These are phyloP conservation scores for Rhododendron mucronatum DNA, from an alignment of 148 eudicot genomes.

Conservation along the genomic window DNA sequence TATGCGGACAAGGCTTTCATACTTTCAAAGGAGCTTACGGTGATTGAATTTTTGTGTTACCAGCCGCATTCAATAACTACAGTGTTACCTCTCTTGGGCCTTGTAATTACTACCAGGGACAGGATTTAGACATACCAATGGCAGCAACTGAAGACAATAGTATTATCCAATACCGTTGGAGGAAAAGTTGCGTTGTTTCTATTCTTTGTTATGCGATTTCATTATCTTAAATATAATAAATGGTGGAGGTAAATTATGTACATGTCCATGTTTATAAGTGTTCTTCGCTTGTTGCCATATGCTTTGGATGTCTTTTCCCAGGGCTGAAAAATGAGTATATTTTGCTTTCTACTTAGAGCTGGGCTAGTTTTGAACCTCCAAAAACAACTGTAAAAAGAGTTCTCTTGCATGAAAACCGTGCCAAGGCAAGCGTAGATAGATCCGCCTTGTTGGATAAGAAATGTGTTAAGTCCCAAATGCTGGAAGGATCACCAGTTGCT, in stretches of 20 bases:
- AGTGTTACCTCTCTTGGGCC: neutral
- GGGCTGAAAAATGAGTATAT: neutral
- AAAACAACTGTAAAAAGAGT: constrained; percentile 78
- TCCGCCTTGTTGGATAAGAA: constrained; percentile 40
- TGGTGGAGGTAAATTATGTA: neutral
- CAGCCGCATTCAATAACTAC: neutral
- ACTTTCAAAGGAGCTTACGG: neutral
- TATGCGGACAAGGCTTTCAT: neutral
- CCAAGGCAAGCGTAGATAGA: constrained; percentile 20
- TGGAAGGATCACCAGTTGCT: constrained; percentile 31
- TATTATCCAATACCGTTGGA: neutral
- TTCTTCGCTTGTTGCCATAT: constrained; percentile 9
- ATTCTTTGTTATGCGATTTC: neutral
- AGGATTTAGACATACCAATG: neutral
- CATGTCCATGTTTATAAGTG: neutral
- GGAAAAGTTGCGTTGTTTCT: neutral
- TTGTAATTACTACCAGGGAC: neutral
- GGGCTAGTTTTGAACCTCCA: constrained; percentile 75
- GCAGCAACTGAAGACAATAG: neutral
- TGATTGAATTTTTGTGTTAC: neutral
- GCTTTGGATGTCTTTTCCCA: constrained; percentile 8
- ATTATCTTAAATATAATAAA: neutral
- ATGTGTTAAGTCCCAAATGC: constrained; percentile 25
- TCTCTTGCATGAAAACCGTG: constrained; percentile 30
- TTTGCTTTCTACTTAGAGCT: constrained; percentile 45